Conservation (phyloP, 208 protist species). For the Trypanosoma conorhini region DNA sequence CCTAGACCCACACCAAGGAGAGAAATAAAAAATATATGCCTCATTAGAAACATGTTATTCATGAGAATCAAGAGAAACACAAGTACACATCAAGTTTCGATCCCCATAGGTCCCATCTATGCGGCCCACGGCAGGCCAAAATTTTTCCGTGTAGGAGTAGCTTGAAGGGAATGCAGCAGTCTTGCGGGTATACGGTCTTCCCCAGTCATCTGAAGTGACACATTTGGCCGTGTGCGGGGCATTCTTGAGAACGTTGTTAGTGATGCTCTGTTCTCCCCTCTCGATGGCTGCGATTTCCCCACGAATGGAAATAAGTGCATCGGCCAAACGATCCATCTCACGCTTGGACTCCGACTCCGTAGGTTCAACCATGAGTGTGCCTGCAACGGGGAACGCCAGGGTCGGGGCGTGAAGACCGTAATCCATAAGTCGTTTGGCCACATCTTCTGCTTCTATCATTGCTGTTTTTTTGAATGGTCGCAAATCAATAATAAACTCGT, state of each 20-base stretch:
- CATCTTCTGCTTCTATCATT: slow-evolving; percentile 95
- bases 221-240: slow-evolving; percentile 95
- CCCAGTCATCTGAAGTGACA: slow-evolving; percentile 89
- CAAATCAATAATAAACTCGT: slow-evolving; percentile 99
- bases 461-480: slow-evolving; percentile 92
- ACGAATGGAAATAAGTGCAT: slow-evolving; percentile 96
- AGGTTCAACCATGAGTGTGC: slow-evolving; percentile 98
- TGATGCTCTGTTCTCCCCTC: slow-evolving; percentile 71
- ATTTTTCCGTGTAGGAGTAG: slow-evolving; percentile 88
- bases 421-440: slow-evolving; percentile 98
- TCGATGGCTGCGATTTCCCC: slow-evolving; percentile 96
- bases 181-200: slow-evolving; percentile 92
- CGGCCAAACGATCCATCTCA: slow-evolving; percentile 95
- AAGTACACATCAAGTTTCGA: slow-evolving; percentile 94
- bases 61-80: slow-evolving; percentile 79
- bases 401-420: slow-evolving; percentile 98
- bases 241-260: slow-evolving; percentile 97
- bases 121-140: slow-evolving; percentile 94
- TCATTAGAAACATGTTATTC: slow-evolving; percentile 26
- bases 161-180: slow-evolving; percentile 93
- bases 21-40: not conserved
- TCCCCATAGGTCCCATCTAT: slow-evolving; percentile 98
- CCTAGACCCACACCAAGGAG: not conserved
- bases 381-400: slow-evolving; percentile 91
- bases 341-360: slow-evolving; percentile 96